phyloP scores from a whole-genome alignment of 345 rosid genomes.

The Salix purpurea region DNA sequence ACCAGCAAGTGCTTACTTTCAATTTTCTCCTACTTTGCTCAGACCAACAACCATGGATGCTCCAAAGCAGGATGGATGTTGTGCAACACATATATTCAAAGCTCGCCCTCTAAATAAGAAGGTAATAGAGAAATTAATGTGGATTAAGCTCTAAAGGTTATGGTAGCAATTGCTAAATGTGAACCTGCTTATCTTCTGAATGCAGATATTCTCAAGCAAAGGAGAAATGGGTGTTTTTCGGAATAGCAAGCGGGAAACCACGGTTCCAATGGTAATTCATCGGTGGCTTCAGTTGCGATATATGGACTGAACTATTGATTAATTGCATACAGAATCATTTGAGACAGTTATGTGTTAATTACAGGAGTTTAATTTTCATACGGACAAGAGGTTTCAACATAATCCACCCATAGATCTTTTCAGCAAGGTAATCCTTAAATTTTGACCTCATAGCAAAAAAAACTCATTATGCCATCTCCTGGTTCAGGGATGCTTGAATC shows the following conservation, averaged over 20 bases:
- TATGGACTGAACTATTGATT: neutral
- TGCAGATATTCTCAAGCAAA: constrained; percentile 75
- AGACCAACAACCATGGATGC: constrained; percentile 43
- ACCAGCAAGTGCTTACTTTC: constrained; percentile 5
- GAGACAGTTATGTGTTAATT: constrained; percentile 11
- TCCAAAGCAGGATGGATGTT: constrained; percentile 36
- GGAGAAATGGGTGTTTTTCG: constrained; percentile 71
- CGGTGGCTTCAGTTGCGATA: neutral
- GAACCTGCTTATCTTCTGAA: neutral
- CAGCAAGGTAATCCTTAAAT: constrained; percentile 56
- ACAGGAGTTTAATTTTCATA: constrained; percentile 74
- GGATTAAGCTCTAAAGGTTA: constrained; percentile 14
- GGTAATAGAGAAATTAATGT: constrained; percentile 36
- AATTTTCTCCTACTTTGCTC: constrained; percentile 13
- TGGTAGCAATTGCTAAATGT: neutral
- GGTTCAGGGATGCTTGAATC: neutral
- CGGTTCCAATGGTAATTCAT: constrained; percentile 66
- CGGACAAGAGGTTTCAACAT: constrained; percentile 51
- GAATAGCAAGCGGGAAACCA: constrained; percentile 67
- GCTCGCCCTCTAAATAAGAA: constrained; percentile 68
- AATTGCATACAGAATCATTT: constrained; percentile 10
- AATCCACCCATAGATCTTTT: constrained; percentile 76
- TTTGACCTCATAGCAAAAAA: neutral
- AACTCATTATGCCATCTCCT: neutral
- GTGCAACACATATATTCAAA: constrained; percentile 41